A percentile compares a stretch with the other conserved stretches of the same genome.
These are phyloP conservation scores for Erodium texanum DNA, from an alignment of 441 rosid genomes.

Conservation along the genomic window DNA sequence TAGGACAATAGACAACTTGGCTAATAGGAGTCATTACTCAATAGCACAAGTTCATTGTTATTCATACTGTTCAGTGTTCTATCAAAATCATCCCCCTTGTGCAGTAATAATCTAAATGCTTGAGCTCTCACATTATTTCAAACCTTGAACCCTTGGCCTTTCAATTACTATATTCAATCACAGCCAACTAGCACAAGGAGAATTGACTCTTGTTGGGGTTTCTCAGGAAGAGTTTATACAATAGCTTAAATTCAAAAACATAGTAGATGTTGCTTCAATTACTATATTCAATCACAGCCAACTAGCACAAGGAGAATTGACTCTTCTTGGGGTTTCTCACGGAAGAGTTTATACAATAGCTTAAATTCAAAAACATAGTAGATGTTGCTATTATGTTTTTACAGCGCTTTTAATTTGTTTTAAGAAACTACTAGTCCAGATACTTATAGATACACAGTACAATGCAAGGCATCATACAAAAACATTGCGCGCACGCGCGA, in stretches of 20 bases:
- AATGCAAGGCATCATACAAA: neutral
- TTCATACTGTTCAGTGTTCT: neutral
- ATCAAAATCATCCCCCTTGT: neutral
- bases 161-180: neutral
- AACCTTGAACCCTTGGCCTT: neutral
- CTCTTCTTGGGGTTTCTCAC: neutral
- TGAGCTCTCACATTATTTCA: neutral
- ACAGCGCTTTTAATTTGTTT: neutral
- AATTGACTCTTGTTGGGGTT: neutral
- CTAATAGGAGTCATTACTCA: neutral
- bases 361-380: neutral
- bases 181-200: neutral
- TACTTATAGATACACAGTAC: neutral
- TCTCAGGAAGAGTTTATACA: neutral
- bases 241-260: neutral
- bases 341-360: neutral
- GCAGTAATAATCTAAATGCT: neutral
- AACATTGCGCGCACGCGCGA: neutral
- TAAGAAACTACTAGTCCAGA: neutral
- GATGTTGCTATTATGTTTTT: neutral
- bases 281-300: neutral
- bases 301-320: neutral
- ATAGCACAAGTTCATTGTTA: neutral
- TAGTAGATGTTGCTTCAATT: neutral
- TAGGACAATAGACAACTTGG: neutral